Base-by-base conservation (phyloP, 176 grass and related monocot species). In the Thinopyrum elongatum region DNA sequence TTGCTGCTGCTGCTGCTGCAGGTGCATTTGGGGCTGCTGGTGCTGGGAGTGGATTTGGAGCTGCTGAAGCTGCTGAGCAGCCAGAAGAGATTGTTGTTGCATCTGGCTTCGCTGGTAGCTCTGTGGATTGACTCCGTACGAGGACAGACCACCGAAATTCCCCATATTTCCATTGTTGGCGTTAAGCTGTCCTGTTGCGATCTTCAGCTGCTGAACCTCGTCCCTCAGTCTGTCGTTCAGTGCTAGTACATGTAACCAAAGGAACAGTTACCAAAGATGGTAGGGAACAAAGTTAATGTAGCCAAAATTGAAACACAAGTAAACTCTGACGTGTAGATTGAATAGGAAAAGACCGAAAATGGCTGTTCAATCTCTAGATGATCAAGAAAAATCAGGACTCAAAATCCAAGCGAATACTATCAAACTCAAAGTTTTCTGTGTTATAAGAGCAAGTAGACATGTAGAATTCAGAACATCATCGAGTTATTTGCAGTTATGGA, bases 151-250 rank as follows among this genome's bases (percentile, higher is more conserved):
- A 25, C 82, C 88, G 31, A 92, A 95, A 77, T 90, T 94, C 59
- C 86, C 86, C 55, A 88, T 80, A 22, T 89, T 91, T 5, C 79
- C 82, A 38, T 78, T 82, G 61, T 81, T 96, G 65, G 83, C 13
- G 57, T 85, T 88, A 44, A 88, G 85, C 82, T 88, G 90, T 61
- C 94, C 92, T 10, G 97, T 99, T 8, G 87, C 97, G 27, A 97
- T 77, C 88, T 99, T 99, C 80, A 99, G 84, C 42, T 90, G 72
- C 79, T 99, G 97, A 80, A 99, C 86, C 83, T 99, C 97, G 22
- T 93, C 92, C 81, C 92, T 92, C 42, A 99, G 79, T 6, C 90
- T 89, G 53, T 97, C 89, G 47, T 99, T 99, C 47, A 99, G 80
- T 76, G 92, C 97, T 99, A 35, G 34, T 35, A 30, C 65, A 91